Conservation (phyloP, 352 stramenopile genomes). For the Pythium dissotocum region DNA sequence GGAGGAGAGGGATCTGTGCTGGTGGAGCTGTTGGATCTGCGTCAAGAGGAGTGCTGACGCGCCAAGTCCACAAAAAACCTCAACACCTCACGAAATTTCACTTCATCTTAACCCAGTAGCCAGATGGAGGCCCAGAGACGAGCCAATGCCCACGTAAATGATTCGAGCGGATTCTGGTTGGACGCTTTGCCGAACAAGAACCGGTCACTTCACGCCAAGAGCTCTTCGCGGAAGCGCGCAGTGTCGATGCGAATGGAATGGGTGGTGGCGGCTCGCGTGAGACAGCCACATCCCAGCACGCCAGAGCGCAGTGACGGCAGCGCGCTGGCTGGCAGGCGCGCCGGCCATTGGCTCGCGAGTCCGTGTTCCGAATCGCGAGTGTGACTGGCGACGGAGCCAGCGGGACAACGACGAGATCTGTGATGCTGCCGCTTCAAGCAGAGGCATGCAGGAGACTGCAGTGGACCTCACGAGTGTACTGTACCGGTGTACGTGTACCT, state of each 20-base stretch:
- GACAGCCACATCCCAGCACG: not conserved
- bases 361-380: not conserved
- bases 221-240: not conserved
- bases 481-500: too few relatives aligned
- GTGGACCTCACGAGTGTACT: not conserved
- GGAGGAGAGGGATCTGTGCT: not conserved
- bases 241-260: not conserved
- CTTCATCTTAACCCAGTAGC: slow-evolving; percentile 1
- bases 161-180: not conserved
- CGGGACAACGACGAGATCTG: not conserved
- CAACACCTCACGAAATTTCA: not conserved
- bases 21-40: not conserved
- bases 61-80: not conserved
- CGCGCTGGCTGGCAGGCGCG: not conserved
- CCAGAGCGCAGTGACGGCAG: not conserved
- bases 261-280: not conserved
- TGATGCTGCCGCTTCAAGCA: not conserved
- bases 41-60: not conserved
- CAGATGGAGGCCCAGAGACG: not conserved
- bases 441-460: not conserved
- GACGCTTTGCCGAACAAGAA: not conserved
- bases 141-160: not conserved
- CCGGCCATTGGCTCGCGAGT: not conserved
- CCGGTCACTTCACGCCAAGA: not conserved
- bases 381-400: not conserved